phyloP scores from a whole-genome alignment of 2,329 filamentous ascomycete genomes.

The Rhinocladiella similis region DNA sequence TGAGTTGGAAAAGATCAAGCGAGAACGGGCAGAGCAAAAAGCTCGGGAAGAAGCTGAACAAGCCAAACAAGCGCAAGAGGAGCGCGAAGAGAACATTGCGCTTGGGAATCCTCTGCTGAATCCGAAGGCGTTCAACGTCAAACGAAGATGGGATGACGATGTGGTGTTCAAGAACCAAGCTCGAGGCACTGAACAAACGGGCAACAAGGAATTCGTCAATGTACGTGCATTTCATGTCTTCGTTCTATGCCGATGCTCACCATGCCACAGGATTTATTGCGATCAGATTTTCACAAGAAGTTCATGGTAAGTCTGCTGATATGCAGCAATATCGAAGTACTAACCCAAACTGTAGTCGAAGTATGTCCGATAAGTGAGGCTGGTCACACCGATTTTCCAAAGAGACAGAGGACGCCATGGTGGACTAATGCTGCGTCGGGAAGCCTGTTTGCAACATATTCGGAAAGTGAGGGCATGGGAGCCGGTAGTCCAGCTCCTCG shows the following conservation, averaged over 20 bases:
- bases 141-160: slow-evolving; percentile 90
- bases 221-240: slow-evolving; percentile 52
- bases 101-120: slow-evolving; percentile 91
- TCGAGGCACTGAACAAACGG: slow-evolving; percentile 86
- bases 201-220: slow-evolving; percentile 94
- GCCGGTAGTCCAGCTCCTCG: too few relatives aligned
- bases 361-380: slow-evolving; percentile 46
- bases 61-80: slow-evolving; percentile 77
- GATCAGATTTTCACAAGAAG: slow-evolving; percentile 95
- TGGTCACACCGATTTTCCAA: background rate
- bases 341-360: slow-evolving; percentile 40
- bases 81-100: slow-evolving; percentile 84
- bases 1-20: slow-evolving; percentile 91
- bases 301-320: slow-evolving; percentile 72
- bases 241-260: slow-evolving; percentile 12
- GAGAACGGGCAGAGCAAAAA: slow-evolving; percentile 76
- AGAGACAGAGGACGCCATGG: too few relatives aligned
- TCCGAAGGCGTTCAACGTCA: slow-evolving; percentile 82
- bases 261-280: slow-evolving; percentile 69
- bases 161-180: slow-evolving; percentile 99
- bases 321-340: slow-evolving; percentile 9
- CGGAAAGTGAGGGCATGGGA: too few relatives aligned
- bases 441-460: too few relatives aligned
- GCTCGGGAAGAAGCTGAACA: slow-evolving; percentile 80
- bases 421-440: too few relatives aligned